Base-by-base conservation (phyloP, 116 monocot genomes). In the Iris pallida region DNA sequence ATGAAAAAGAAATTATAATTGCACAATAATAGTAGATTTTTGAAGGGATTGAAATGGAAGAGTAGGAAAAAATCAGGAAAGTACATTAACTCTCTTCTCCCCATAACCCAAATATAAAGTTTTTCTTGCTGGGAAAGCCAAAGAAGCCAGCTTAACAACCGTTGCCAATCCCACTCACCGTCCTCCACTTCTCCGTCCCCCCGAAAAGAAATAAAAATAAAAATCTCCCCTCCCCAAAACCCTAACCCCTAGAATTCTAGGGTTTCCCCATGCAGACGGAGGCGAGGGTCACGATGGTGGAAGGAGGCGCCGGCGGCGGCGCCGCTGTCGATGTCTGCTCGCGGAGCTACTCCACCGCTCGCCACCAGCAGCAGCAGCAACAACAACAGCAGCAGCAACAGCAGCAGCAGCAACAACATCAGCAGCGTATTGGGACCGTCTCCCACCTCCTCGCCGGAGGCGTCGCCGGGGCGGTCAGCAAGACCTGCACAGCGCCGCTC, bases 401-500 rank as follows among this genome's bases (percentile, higher is more conserved):
- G 8, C 76, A 85, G 66, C 57, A 56, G 43, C 57, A 77, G 51
- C 75, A 83, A 45, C 83, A 76, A 45, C 83, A 76, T 15, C 72
- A 78, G 20, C 71, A 82, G 61, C 82, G 82, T 69, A 71, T 91
- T 12, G 91, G 80, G 19, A 71, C 82, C 43, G 42, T 83, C 58
- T 72, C 83, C 7, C 78, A 88, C 48, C 76, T 92, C 13, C 41
- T 92, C 41, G 83, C 88, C 16, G 92, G 92, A 12, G 92, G 92
- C 13, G 53, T 92, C 45, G 92, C 88, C 55, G 92, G 92, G 10
- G 92, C 86, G 9, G 85, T 92, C 47, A 92, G 88, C 81, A 92
- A 92, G 81, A 92, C 88, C 17, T 92, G 88, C 85, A 92, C 92
- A 6, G 92, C 92, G 0, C 92, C 92, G 7, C 81, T 92, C 14